phyloP scores from a whole-genome alignment of 805 yeast genomes.

The Hagleromyces aurorensis region DNA sequence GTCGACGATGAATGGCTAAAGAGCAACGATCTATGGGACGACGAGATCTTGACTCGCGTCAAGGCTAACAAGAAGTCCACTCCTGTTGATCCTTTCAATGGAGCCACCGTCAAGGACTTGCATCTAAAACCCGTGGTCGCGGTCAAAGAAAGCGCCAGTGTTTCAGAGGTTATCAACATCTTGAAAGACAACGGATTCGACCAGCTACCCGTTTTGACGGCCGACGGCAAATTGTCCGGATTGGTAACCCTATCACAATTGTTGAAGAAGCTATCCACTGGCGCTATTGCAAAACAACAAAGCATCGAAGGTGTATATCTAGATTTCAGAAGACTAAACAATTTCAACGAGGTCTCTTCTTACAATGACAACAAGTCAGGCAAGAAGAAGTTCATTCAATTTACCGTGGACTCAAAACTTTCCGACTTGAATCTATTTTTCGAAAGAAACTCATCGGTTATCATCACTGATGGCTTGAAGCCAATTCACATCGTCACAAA shows the following conservation, averaged over 20 bases:
- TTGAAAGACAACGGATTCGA: slow-evolving; percentile 74
- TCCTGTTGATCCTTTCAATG: slow-evolving; percentile 37
- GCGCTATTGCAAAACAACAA: slow-evolving; percentile 48
- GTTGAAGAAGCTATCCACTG: slow-evolving; percentile 57
- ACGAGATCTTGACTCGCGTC: slow-evolving; percentile 34
- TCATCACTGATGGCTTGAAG: slow-evolving; percentile 66
- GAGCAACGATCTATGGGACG: slow-evolving; percentile 64
- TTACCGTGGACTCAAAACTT: slow-evolving; percentile 58
- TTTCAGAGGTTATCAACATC: slow-evolving; percentile 57
- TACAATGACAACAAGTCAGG: slow-evolving; percentile 54
- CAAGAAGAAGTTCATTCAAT: slow-evolving; percentile 58
- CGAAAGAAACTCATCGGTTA: slow-evolving; percentile 77
- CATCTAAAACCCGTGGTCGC: slow-evolving; percentile 75
- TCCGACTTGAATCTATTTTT: slow-evolving; percentile 67
- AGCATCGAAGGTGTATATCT: slow-evolving; percentile 43
- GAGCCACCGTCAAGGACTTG: slow-evolving; percentile 59
- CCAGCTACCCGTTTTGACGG: slow-evolving; percentile 67
- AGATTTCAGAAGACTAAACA: slow-evolving; percentile 67
- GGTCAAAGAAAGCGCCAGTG: slow-evolving; percentile 51
- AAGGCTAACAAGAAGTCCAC: slow-evolving; percentile 27
- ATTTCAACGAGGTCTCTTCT: slow-evolving; percentile 49
- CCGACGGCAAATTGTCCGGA: slow-evolving; percentile 58
- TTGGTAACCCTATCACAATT: slow-evolving; percentile 68
- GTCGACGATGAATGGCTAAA: slow-evolving; percentile 90
- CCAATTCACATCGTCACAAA: slow-evolving; percentile 83